These are phyloP conservation scores for Aurantiochytrium sp. DNA, from an alignment of 108 stramenopile genomes.

Conservation along the genomic window DNA sequence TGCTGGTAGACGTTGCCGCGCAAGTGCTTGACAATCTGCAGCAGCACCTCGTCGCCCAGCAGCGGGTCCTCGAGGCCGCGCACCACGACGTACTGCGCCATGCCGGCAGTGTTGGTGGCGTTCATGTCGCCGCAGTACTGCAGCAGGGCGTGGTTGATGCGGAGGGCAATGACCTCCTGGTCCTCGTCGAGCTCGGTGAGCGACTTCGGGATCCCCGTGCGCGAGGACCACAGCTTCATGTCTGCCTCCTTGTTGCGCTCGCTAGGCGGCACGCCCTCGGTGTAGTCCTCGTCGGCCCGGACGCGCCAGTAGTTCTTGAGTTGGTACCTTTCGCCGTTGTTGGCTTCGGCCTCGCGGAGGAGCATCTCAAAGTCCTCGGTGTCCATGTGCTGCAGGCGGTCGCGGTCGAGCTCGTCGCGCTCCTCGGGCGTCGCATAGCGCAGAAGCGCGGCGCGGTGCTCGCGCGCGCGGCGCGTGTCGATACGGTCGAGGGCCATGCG, in stretches of 20 bases:
- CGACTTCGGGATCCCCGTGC: not conserved
- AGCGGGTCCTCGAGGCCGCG: conserved; percentile 55
- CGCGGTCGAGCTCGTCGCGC: conserved; percentile 2
- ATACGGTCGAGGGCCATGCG: conserved; percentile 2
- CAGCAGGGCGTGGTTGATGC: conserved; percentile 58
- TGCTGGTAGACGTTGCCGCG: conserved; percentile 51
- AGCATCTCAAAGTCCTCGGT: not conserved
- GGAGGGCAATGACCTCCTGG: conserved; percentile 48
- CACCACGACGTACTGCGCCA: conserved; percentile 60
- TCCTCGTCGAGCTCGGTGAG: conserved; percentile 40
- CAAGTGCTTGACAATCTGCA: conserved; percentile 63
- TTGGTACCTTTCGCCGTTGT: not conserved
- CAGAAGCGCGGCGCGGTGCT: not conserved
- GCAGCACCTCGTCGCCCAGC: conserved; percentile 59
- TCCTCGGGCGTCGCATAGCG: conserved; percentile 12
- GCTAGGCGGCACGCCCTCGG: not conserved
- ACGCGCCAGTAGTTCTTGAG: conserved; percentile 1
- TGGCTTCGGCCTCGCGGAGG: not conserved
- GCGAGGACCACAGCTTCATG: conserved; percentile 4
- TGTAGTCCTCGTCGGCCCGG: conserved; percentile 24
- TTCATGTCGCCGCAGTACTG: conserved; percentile 69
- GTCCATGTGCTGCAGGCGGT: conserved; percentile 10
- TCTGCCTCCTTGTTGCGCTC: conserved; percentile 5
- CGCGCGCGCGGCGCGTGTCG: not conserved
- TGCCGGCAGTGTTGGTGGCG: conserved; percentile 60